Base-by-base conservation (phyloP, 2,329 filamentous ascomycete species). In the Trichoderma brevicompactum region DNA sequence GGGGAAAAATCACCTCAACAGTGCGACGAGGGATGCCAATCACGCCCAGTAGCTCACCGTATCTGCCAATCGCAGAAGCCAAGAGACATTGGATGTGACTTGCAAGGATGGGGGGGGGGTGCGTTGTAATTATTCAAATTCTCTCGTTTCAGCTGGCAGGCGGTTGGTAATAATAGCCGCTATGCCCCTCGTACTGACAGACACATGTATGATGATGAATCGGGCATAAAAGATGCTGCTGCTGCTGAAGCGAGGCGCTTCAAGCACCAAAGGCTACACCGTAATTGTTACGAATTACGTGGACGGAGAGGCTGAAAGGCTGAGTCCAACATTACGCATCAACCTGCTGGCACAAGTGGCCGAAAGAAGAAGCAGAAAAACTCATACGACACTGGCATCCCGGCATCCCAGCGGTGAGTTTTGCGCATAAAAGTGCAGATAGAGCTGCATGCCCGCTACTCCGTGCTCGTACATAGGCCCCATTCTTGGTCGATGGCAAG, bases 371-470 rank as follows among this genome's bases (percentile, higher is more conserved):
- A 40, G 23, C 23, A 49, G 28, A 49, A 36, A 38, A 38, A 32
- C 46, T 49, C 13, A 7, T 50, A 50, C 48, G 32, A 49, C 36
- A 44, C 43, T 38, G 55, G 44, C 34, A 34, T 46, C 28, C 44
- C 17, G 44, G 56, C 44, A 43, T 23, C 58, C 32, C 36, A 36
- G 58, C 58, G 58, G 58, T 61, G 58, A 61, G 58, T 61, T 61
- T 43, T 61, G 46, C 19, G 48, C 48, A 34, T 50, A 50, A 32
- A 50, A 34, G 40, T 41, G 53, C 53, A 56, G 53, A 56, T 41
- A 17, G 13, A 49, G 56, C 36, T 41, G 44, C 56, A 60, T 60
- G 13, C 36, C 56, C 56, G 19, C 54, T 41, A 15, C 53, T 49
- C 56, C 36, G 34, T 49, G 44, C 44, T 40, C 34, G 56, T 28